A percentile compares a stretch with the other conserved stretches of the same genome.
These are phyloP conservation scores for Lactarius deliciosus DNA, from an alignment of 768 basidiomycete species.

Conservation along the genomic window DNA sequence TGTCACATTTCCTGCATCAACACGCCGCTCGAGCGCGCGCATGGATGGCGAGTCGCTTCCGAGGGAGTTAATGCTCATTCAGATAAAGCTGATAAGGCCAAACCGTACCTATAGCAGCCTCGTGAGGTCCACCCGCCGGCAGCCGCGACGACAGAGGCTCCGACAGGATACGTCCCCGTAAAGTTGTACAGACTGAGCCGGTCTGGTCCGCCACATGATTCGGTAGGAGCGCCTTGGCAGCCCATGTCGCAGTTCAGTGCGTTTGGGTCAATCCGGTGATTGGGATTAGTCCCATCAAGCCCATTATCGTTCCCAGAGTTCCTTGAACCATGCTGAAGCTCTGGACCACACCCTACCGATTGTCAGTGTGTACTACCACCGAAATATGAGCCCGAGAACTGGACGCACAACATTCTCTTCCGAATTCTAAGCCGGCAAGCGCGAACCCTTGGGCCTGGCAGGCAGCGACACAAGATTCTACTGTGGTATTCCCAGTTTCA, in stretches of 20 bases:
- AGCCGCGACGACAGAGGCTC: conserved; percentile 5
- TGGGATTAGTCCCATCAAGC: not conserved
- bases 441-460: conserved; percentile 69
- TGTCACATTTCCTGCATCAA: conserved; percentile 8
- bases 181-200: conserved; percentile 10
- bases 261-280: not conserved
- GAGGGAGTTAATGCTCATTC: not conserved
- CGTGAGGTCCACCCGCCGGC: not conserved
- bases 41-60: not conserved
- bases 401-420: conserved; percentile 8
- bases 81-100: not conserved
- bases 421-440: conserved; percentile 53
- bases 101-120: conserved; percentile 1
- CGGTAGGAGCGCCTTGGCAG: conserved; percentile 12
- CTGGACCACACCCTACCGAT: not conserved
- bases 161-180: conserved; percentile 7
- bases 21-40: conserved; percentile 3
- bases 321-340: conserved; percentile 3
- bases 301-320: not conserved
- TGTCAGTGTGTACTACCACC: not conserved
- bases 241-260: not conserved
- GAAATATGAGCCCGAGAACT: too few relatives aligned
- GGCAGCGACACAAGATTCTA: conserved; percentile 59
- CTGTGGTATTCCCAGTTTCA: conserved; percentile 54
- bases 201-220: conserved; percentile 10